These are phyloP conservation scores for Chlorella vulgaris DNA, from an alignment of 139 green algal genomes.

Conservation along the genomic window DNA sequence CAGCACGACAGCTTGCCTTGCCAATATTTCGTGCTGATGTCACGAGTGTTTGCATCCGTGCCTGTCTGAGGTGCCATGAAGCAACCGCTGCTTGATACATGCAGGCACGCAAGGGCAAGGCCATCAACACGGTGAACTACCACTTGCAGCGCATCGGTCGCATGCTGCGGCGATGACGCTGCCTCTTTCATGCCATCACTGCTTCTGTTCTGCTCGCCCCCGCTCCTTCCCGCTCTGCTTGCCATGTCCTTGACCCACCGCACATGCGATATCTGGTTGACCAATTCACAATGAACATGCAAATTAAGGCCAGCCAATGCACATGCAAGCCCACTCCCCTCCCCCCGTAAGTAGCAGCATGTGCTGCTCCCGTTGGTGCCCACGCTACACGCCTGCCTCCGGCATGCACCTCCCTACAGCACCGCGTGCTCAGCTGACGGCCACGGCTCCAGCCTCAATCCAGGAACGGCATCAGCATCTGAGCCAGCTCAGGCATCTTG, in stretches of 20 bases:
- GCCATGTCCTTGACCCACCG: too few species aligned
- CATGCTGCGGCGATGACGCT: conserved; percentile 7
- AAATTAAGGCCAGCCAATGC: too few species aligned
- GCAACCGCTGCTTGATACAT: neutral
- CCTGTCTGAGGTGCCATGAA: neutral
- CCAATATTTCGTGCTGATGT: neutral
- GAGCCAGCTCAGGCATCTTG: conserved; percentile 38
- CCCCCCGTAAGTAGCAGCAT: too few species aligned
- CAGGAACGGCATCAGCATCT: conserved; percentile 31
- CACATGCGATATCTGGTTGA: too few species aligned
- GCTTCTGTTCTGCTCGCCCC: neutral
- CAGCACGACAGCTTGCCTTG: neutral
- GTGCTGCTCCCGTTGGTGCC: too few species aligned
- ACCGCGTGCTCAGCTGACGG: too few species aligned
- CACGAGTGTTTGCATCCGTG: neutral
- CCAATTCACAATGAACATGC: too few species aligned
- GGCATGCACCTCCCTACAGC: too few species aligned
- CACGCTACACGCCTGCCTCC: too few species aligned
- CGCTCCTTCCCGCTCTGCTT: neutral
- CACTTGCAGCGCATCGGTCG: conserved; percentile 34
- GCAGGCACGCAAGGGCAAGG: conserved; percentile 37
- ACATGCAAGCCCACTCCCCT: too few species aligned
- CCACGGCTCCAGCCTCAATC: conserved; percentile 3
- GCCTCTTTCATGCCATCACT: neutral
- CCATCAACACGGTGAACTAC: conserved; percentile 36